Evolutionary conservation across 169 alveolate species (phyloP).

Genomic region (Plasmodium malariae): DNA sequence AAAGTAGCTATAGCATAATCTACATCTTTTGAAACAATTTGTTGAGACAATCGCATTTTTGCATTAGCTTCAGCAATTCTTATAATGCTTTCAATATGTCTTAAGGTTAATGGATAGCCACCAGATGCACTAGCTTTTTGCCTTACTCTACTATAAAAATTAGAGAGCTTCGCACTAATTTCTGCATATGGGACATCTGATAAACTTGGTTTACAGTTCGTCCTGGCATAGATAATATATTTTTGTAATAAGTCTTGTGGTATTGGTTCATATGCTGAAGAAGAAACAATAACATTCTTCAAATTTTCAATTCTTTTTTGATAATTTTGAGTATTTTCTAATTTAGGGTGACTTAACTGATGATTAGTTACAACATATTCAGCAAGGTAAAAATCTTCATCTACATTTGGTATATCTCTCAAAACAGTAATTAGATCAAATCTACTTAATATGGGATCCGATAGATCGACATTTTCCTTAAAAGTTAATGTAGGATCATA

Average conservation of each 20-base stretch:
- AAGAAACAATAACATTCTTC: constrained; percentile 81
- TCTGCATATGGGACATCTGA: constrained; percentile 85
- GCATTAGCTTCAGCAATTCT: constrained; percentile 98
- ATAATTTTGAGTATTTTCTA: constrained; percentile 86
- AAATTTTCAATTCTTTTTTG: constrained; percentile 83
- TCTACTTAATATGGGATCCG: constrained; percentile 99
- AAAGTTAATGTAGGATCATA: constrained; percentile 97
- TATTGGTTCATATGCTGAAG: constrained; percentile 90
- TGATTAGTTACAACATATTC: constrained; percentile 98
- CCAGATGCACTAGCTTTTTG: constrained; percentile 96
- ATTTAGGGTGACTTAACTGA: constrained; percentile 94
- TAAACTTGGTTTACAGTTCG: constrained; percentile 89
- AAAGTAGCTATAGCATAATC: constrained; percentile 98
- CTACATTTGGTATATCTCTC: constrained; percentile 96
- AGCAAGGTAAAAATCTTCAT: constrained; percentile 95
- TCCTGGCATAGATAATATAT: constrained; percentile 97
- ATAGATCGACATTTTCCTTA: constrained; percentile 98
- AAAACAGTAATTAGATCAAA: constrained; percentile 98
- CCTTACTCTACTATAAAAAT: constrained; percentile 95
- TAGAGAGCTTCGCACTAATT: constrained; percentile 84
- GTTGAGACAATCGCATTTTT: constrained; percentile 96
- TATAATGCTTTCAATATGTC: constrained; percentile 97
- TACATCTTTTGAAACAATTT: constrained; percentile 95
- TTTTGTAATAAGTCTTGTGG: constrained; percentile 94
- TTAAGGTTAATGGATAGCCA: constrained; percentile 96